Base-by-base conservation (phyloP, 306 rosid genomes). In the Elaeagnus macrophylla region DNA sequence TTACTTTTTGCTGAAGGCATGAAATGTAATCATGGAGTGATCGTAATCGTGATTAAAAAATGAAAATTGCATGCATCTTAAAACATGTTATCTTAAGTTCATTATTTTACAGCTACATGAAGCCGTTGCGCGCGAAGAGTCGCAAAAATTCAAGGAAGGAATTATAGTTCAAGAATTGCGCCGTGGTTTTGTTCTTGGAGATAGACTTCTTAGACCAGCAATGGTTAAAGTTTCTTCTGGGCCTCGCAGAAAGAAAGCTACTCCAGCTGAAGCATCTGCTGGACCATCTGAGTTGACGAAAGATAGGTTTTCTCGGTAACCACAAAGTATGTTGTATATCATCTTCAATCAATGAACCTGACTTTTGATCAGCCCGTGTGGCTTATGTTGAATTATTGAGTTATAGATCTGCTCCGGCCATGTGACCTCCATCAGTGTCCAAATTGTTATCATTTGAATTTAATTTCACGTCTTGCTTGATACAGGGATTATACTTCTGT, bases 71-170 rank as follows among this genome's bases (percentile, higher is more conserved):
- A 6, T 37, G 37, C 55, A 52, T 37, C 41, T 17, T 45, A 5
- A 12, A 7, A 13, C 7, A 8, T n/a, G 54, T 59, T 35, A 25
- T 2, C 32, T 25, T 2, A 25, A 25, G 3, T 25, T 53, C 16
- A 36, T 57, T 55, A 25, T 66, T 53, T 47, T 61, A 39, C 59
- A 91, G 97, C 56, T 78, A 35, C 97, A 91, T 55, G 95, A 91
- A 73, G 96, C 95, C 51, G 39, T 91, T 67, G 94, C 73, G 19
- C 88, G 96, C 1, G 97, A 84, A 82, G 85, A 76, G 67, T 86
- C 96, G 12, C 66, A 53, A 17, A 86, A 86, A 59, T 78, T 76
- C 67, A 79, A 75, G 67, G 95, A 91, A 60, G 96, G 97, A 20
- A 69, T 84, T 69, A 63, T 91, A 61, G 75, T 72, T 43, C 76